Evolutionary conservation across 495 filamentous ascomycete species (phyloP).

Genomic region (Hypoxylon perforatum): DNA sequence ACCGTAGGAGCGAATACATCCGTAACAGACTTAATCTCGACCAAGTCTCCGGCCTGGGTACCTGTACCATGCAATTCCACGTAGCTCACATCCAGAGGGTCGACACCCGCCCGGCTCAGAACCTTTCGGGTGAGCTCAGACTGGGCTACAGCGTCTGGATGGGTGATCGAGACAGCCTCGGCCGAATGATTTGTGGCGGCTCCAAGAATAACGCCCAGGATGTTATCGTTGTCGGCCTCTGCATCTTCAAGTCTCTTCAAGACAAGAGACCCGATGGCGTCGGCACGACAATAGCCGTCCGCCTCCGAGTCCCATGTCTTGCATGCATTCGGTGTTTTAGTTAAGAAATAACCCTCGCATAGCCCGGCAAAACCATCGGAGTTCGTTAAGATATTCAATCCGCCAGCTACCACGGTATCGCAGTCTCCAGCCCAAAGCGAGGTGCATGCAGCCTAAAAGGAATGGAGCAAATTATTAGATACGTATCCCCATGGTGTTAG

Average conservation of each 20-base stretch:
- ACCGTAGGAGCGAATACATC: conserved; percentile 63
- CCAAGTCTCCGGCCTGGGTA: conserved; percentile 62
- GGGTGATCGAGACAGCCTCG: conserved; percentile 53
- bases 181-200: conserved; percentile 58
- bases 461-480: not conserved
- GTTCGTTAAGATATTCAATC: conserved; percentile 71
- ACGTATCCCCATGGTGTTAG: not conserved
- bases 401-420: conserved; percentile 70
- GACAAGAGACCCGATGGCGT: conserved; percentile 59
- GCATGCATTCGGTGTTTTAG: conserved; percentile 37
- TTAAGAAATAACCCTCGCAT: conserved; percentile 48
- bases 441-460: too few species aligned
- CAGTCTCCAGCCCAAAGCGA: too few species aligned
- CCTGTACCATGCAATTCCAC: conserved; percentile 59
- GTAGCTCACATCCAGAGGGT: conserved; percentile 49
- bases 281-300: conserved; percentile 72
- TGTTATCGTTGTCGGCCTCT: conserved; percentile 50
- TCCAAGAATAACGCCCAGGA: conserved; percentile 62
- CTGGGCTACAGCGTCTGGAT: conserved; percentile 44
- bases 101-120: conserved; percentile 51
- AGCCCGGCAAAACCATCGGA: conserved; percentile 75
- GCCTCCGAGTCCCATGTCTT: conserved; percentile 38
- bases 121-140: conserved; percentile 41
- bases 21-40: conserved; percentile 72
- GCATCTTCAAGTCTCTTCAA: conserved; percentile 62